These are phyloP conservation scores for Phytophthora capsici DNA, from an alignment of 352 stramenopile genomes.

Conservation along the genomic window DNA sequence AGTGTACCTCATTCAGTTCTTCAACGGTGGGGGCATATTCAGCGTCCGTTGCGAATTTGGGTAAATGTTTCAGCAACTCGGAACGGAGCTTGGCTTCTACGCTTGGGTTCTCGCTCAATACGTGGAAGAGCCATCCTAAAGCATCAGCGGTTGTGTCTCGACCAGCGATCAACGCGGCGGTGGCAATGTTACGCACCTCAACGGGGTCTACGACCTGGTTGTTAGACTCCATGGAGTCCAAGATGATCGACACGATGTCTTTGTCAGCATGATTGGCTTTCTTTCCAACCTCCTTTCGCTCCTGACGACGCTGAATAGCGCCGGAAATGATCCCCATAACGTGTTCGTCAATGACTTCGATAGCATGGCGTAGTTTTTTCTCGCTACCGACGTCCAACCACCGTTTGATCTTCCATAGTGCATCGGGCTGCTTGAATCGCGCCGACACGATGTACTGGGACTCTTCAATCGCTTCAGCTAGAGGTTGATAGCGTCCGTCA, in stretches of 20 bases:
- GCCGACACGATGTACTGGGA: conserved; percentile 36
- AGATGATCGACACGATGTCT: conserved; percentile 45
- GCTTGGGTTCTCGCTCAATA: conserved; percentile 57
- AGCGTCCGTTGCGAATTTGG: conserved; percentile 30
- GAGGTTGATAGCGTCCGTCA: conserved; percentile 36
- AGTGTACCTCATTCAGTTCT: conserved; percentile 48
- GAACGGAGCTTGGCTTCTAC: conserved; percentile 48
- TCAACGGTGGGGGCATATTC: conserved; percentile 40
- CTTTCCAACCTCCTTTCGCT: conserved; percentile 19
- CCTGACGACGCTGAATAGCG: conserved; percentile 32
- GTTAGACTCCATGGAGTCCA: conserved; percentile 27
- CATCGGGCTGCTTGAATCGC: conserved; percentile 55
- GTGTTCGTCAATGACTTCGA: conserved; percentile 40
- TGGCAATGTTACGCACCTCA: conserved; percentile 72
- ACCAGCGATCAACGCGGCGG: conserved; percentile 69
- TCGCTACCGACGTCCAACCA: conserved; percentile 39
- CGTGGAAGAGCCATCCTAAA: conserved; percentile 71
- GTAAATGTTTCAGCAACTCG: conserved; percentile 51
- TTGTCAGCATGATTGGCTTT: conserved; percentile 6
- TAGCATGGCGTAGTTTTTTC: conserved; percentile 26
- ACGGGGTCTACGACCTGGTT: conserved; percentile 38
- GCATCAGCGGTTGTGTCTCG: conserved; percentile 74
- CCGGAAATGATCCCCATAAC: conserved; percentile 38
- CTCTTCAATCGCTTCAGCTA: conserved; percentile 41
- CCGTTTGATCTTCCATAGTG: conserved; percentile 51